Conservation (phyloP, 495 filamentous ascomycete genomes). For the Neurospora sp. region DNA sequence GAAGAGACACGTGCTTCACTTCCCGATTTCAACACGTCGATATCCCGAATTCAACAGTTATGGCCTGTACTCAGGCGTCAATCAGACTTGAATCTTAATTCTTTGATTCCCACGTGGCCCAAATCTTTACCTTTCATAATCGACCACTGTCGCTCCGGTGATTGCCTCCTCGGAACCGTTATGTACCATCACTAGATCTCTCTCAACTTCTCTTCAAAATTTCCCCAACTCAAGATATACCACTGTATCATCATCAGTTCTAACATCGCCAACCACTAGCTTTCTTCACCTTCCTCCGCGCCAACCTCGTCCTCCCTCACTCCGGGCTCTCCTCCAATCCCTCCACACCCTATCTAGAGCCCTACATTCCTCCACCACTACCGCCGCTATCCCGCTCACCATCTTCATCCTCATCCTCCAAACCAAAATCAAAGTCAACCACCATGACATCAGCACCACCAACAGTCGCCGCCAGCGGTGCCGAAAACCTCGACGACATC, state of each 20-base stretch:
- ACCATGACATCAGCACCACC: neutral
- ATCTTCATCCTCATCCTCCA: neutral
- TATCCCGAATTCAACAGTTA: neutral
- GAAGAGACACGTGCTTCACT: neutral
- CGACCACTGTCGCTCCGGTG: neutral
- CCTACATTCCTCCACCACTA: constrained; percentile 13
- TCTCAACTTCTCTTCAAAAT: neutral
- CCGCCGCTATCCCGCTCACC: neutral
- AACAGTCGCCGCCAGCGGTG: constrained; percentile 7
- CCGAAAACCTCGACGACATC: constrained; percentile 22
- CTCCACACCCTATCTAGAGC: constrained; percentile 32
- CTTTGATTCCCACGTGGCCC: neutral
- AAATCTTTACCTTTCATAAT: neutral
- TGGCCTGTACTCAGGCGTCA: neutral
- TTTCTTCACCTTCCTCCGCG: constrained; percentile 47
- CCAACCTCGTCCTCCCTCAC: constrained; percentile 43
- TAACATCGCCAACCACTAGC: constrained; percentile 23
- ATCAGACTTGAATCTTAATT: neutral
- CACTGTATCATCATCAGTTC: neutral
- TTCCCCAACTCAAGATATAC: neutral
- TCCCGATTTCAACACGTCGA: neutral
- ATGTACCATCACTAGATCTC: neutral
- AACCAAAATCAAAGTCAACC: neutral
- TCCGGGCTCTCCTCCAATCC: constrained; percentile 29
- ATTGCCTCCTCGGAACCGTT: neutral